These are phyloP conservation scores for Phaeolepiota aurea DNA, from an alignment of 768 basidiomycete species.

Conservation along the genomic window DNA sequence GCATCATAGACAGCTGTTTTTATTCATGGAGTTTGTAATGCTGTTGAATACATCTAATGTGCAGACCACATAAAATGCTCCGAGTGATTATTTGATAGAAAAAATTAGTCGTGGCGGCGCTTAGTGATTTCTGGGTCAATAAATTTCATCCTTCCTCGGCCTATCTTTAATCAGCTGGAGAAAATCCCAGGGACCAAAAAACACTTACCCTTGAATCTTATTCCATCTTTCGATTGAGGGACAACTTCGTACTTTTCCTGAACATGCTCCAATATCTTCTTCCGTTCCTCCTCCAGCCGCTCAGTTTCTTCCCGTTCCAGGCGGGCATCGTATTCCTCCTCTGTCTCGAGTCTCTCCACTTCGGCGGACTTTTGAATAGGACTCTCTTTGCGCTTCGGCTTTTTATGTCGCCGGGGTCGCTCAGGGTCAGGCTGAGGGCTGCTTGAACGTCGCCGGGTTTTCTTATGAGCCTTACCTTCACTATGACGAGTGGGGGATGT, in stretches of 20 bases:
- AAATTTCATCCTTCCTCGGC: constrained; percentile 62
- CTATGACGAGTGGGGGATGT: not conserved
- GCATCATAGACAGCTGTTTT: not conserved
- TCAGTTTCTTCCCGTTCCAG: constrained; percentile 63
- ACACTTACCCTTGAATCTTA: constrained; percentile 56
- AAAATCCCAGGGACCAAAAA: not conserved
- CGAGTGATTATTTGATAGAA: not conserved
- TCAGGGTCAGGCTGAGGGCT: constrained; percentile 12
- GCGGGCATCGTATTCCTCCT: constrained; percentile 65
- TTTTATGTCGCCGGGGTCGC: constrained; percentile 10
- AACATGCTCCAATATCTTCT: constrained; percentile 39
- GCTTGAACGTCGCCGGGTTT: constrained; percentile 8
- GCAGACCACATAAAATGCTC: not conserved
- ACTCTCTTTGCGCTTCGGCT: constrained; percentile 8
- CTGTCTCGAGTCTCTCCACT: constrained; percentile 36
- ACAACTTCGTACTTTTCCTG: constrained; percentile 28
- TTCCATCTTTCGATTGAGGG: constrained; percentile 28
- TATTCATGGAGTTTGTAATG: not conserved
- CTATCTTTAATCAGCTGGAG: constrained; percentile 16
- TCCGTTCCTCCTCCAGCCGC: constrained; percentile 37
- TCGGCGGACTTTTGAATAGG: not conserved
- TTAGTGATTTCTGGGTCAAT: constrained; percentile 40
- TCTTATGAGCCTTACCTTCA: not conserved
- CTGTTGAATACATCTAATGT: not conserved
- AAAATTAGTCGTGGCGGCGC: not conserved